Evolutionary conservation across 495 filamentous ascomycete genomes (phyloP).

Genomic region (Astrothelium subdiscretum): DNA sequence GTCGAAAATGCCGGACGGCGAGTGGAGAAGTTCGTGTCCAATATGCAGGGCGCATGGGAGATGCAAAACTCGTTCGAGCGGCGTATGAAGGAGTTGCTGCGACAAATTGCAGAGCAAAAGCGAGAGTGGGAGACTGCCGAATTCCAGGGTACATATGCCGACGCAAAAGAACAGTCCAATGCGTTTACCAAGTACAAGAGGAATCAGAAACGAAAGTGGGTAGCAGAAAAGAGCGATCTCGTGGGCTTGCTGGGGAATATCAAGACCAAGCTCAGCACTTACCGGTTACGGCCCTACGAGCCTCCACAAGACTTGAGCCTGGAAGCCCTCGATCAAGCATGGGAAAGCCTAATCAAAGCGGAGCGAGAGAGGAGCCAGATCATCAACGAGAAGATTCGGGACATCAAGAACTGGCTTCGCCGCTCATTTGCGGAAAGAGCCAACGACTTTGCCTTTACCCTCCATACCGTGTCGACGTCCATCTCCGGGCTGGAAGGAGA

Average conservation of each 20-base stretch:
- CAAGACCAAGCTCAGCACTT: slow-evolving; percentile 94
- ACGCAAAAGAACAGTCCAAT: slow-evolving; percentile 76
- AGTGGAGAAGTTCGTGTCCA: slow-evolving; percentile 96
- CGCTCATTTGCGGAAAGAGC: slow-evolving; percentile 90
- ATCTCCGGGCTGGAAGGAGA: slow-evolving; percentile 93
- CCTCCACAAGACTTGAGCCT: slow-evolving; percentile 70
- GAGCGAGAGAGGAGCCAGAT: slow-evolving; percentile 80
- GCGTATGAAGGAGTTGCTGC: slow-evolving; percentile 69
- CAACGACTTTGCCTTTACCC: slow-evolving; percentile 88
- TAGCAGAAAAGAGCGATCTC: slow-evolving; percentile 92
- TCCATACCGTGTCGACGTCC: slow-evolving; percentile 84
- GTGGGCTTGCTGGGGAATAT: slow-evolving; percentile 93
- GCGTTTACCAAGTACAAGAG: slow-evolving; percentile 81
- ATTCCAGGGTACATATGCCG: slow-evolving; percentile 84
- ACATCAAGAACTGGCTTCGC: slow-evolving; percentile 93
- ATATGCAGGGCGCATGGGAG: slow-evolving; percentile 99
- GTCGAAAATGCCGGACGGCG: slow-evolving; percentile 93
- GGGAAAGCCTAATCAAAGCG: slow-evolving; percentile 61
- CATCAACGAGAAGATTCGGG: slow-evolving; percentile 95
- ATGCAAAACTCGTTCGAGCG: slow-evolving; percentile 95
- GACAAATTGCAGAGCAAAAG: slow-evolving; percentile 59
- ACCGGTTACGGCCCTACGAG: slow-evolving; percentile 79
- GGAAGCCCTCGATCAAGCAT: slow-evolving; percentile 71
- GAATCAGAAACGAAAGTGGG: slow-evolving; percentile 83
- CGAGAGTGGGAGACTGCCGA: slow-evolving; percentile 62